Conservation (phyloP, 2,329 filamentous ascomycete genomes). For the Neofusicoccum umdonicola region DNA sequence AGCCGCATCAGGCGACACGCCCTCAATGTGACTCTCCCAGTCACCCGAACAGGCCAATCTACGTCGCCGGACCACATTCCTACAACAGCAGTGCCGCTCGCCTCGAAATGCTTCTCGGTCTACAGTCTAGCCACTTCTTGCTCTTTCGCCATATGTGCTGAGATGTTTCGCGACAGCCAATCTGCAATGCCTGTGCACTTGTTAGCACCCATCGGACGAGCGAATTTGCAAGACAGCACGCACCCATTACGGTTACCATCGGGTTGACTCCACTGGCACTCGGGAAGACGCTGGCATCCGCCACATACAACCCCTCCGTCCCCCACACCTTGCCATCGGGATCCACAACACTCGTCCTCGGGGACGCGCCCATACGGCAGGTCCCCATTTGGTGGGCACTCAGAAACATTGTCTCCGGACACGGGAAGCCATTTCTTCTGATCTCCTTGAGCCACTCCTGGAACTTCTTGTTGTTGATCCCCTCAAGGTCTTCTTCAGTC, state of each 20-base stretch:
- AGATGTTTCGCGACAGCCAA: slow-evolving; percentile 34
- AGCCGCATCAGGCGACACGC: slow-evolving; percentile 1
- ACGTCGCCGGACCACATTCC: neutral
- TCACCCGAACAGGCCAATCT: slow-evolving; percentile 3
- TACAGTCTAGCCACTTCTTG: slow-evolving; percentile 7
- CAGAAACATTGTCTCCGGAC: slow-evolving; percentile 54
- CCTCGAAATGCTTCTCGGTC: neutral
- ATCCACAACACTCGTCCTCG: slow-evolving; percentile 45
- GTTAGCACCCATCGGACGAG: neutral
- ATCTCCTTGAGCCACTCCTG: slow-evolving; percentile 58
- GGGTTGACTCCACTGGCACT: slow-evolving; percentile 77
- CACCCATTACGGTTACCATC: slow-evolving; percentile 71
- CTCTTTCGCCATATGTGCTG: slow-evolving; percentile 24
- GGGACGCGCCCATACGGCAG: slow-evolving; percentile 64
- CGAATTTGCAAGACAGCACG: slow-evolving; percentile 8
- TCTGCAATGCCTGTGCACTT: slow-evolving; percentile 31
- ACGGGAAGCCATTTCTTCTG: slow-evolving; percentile 50
- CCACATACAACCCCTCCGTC: slow-evolving; percentile 63
- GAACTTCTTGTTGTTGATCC: slow-evolving; percentile 61
- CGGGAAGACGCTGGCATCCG: slow-evolving; percentile 74
- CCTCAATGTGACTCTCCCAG: neutral
- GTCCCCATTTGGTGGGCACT: slow-evolving; percentile 83
- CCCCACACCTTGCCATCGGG: slow-evolving; percentile 58
- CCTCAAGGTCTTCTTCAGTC: slow-evolving; percentile 31
- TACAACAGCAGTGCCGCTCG: neutral